Base-by-base conservation (phyloP, 352 stramenopile genomes). In the Phytopythium chamaehyphon region DNA sequence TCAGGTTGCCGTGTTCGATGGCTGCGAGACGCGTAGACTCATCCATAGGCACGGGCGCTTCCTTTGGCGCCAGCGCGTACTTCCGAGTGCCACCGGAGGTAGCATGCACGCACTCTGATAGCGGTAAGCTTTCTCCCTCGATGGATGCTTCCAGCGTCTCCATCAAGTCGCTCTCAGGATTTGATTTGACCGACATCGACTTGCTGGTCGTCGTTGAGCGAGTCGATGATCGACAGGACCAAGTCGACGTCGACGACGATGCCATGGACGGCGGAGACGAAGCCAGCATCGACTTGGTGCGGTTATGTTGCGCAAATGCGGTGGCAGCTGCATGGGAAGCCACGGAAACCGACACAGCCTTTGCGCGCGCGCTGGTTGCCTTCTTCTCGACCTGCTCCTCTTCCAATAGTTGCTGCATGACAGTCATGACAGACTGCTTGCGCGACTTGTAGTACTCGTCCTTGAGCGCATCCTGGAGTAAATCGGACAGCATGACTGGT, bases 341-440 rank as follows among this genome's bases (percentile, higher is more conserved):
- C 3, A 19, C 7, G 2, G 40, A 22, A 11, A 18, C 40, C 9
- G 40, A 47, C 1, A 35, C 7, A 6, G 65, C 66, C 24, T 67
- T 51, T 6, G 55, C 62, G 53, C 61, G 63, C 33, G 59, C 51
- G 9, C 43, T 61, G 15, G 54, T 46, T 18, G 40, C 23, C 23
- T 67, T 59, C 11, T 40, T 33, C 9, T 64, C 51, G 6, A 55
- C 62, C 31, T 61, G 58, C 18, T 80, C 69, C 24, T 83, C 70
- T 18, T 73, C 70, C 15, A 88, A 49, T 43, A 88, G 51, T 33
- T 73, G 59, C 42, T 82, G 71, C 56, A 88, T 80, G 21, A 88
- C 74, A 1, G 59, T 80, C 68, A 83, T 73, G 10, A 86, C 61
- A 11, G 70, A 77, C 16, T 55, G 42, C 50, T 75, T 62, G 7